Base-by-base conservation (phyloP, 179 eudicot species). In the Carnegiea gigantea region DNA sequence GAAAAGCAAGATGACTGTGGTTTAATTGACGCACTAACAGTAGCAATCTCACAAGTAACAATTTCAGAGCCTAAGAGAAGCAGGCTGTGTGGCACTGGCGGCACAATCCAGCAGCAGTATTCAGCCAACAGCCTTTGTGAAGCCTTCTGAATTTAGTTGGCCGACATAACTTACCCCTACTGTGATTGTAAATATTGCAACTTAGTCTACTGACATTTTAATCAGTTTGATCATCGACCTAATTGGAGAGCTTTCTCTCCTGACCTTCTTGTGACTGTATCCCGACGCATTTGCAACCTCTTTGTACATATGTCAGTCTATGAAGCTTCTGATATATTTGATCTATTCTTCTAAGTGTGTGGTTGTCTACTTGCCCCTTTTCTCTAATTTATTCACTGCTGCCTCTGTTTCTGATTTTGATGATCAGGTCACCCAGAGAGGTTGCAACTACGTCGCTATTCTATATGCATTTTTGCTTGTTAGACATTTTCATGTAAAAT, bases 51-150 rank as follows among this genome's bases (percentile, higher is more conserved):
- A 18, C 92, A 89, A 62, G 93, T 94, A 75, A 87, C 89, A 81
- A 94, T 96, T 43, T 96, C 98, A 53, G 98, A 92, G 84, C 92
- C 99, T 0, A 96, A 96, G 87, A 83, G 98, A 77, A 92, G 93
- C 83, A 88, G 95, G 79, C 84, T 95, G 60, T 90, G 95, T 81
- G 78, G 88, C 36, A 33, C 36, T 33, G 36, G 36, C 36, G 36
- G 36, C 85, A 89, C 93, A 5, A 90, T 92, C 72, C 86, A 92
- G 82, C 91, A 87, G 85, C 95, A 93, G 79, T 89, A 88, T 80
- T 92, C 98, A 4, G 88, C 97, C 78, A 94, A 89, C 80, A 89
- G 93, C 86, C 92, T 95, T 79, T 95, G 99, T 87, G 87, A 88
- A 89, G 99, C 99, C 76, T 95, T 92, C 84, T 95, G 62, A 84